Evolutionary conservation across 768 basidiomycete genomes (phyloP), one percentile per base, ranked within the genome.

Genomic region (Boletus sp.): DNA sequence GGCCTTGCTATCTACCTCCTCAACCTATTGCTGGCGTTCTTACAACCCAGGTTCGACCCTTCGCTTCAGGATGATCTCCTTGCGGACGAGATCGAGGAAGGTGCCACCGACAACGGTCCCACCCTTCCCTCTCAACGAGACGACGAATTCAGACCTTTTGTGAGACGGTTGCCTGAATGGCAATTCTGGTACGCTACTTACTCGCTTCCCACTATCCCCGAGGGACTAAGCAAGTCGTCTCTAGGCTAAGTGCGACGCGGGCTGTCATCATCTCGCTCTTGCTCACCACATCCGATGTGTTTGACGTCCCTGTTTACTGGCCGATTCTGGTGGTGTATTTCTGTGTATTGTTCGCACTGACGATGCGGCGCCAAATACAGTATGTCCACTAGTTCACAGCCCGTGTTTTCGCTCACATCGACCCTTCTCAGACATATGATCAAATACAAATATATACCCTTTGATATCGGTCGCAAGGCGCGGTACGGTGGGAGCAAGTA

Each of bases 241-340:
- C 5, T 32, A 94, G 95, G 96, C 80, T 98, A 41, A 91, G 93
- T 5, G 79, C 93, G 1, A 98, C 94, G 7, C 87, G 90, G 43
- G 93, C 96, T 11, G 88, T 90, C 25, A n/a, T 89, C 21, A 68
- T 99, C 49, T 88, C 93, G 5, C 64, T 96, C 39, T 72, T 87
- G 50, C 88, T 88, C 70, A 91, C 97, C 2, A 75, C 87, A 52
- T 95, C 91, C 25, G 80, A 88, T 43, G 75, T 87, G 34, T 96
- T 97, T 62, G 95, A 98, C 69, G 89, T 99, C 21, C 96, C 97
- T 7, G 97, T 98, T 23, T 98, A 97, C 75, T 98, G 97, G 95
- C 97, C 97, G 8, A 98, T 99, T 72, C 83, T 99, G 51, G 85
- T 98, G 63, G 78, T 98, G 54, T 99, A 99, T 77, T 99, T 98